Conservation (phyloP, 129 eudicot species). For the Artemisia tridentata region DNA sequence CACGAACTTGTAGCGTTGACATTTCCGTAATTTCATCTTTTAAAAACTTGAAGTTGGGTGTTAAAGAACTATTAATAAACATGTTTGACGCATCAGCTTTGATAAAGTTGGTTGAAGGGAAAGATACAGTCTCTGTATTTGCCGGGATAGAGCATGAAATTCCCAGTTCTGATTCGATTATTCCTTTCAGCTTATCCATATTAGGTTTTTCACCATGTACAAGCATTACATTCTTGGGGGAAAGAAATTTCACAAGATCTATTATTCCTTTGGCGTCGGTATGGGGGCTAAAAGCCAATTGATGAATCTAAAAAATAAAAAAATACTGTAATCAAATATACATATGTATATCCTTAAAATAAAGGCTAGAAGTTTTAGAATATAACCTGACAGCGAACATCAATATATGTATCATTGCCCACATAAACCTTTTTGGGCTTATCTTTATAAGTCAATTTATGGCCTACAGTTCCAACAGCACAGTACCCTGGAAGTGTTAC, state of each 20-base stretch:
- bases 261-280: conserved; percentile 94
- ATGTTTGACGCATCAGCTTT: conserved; percentile 54
- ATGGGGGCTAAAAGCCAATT: conserved; percentile 87
- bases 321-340: not conserved
- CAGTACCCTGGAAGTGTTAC: conserved; percentile 88
- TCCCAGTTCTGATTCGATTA: conserved; percentile 59
- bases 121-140: conserved; percentile 56
- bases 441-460: conserved; percentile 58
- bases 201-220: conserved; percentile 88
- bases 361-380: not conserved
- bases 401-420: conserved; percentile 60
- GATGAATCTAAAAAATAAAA: conserved; percentile 60
- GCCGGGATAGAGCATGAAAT: conserved; percentile 61
- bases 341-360: not conserved
- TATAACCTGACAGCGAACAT: conserved; percentile 79
- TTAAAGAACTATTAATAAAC: conserved; percentile 41
- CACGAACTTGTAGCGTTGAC: conserved; percentile 47
- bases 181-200: conserved; percentile 62
- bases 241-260: conserved; percentile 87
- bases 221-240: conserved; percentile 83
- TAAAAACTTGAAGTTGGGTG: conserved; percentile 72
- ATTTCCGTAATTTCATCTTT: conserved; percentile 24
- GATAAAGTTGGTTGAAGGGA: conserved; percentile 61
- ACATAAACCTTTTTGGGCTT: conserved; percentile 58
- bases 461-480: conserved; percentile 85